These are phyloP conservation scores for Penicillium sp. DNA, from an alignment of 2,329 filamentous ascomycete genomes.

Conservation along the genomic window DNA sequence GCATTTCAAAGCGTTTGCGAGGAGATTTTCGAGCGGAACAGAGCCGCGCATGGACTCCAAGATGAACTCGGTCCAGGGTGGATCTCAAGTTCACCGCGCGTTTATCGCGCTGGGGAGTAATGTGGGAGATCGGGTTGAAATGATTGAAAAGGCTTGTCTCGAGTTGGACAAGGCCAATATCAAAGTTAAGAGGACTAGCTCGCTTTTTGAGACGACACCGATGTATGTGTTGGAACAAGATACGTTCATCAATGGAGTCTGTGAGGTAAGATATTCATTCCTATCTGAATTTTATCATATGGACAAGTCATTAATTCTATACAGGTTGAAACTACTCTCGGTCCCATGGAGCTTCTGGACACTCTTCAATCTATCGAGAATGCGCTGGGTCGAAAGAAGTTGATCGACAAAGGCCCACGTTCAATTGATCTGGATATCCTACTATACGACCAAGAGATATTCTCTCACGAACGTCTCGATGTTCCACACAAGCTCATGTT, in stretches of 20 bases:
- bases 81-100: constrained; percentile 53
- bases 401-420: constrained; percentile 90
- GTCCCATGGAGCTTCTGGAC: constrained; percentile 77
- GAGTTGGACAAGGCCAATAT: constrained; percentile 78
- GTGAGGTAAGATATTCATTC: constrained; percentile 68
- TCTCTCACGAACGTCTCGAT: constrained; percentile 75
- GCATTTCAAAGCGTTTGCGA: constrained; percentile 20
- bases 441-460: constrained; percentile 72
- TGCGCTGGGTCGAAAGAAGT: constrained; percentile 76
- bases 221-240: constrained; percentile 96
- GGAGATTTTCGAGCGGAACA: constrained; percentile 30
- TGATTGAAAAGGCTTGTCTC: constrained; percentile 83
- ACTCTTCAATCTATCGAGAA: constrained; percentile 84
- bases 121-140: constrained; percentile 79
- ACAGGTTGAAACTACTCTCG: constrained; percentile 79
- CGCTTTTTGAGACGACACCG: constrained; percentile 90
- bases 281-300: not conserved
- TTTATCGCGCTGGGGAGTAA: constrained; percentile 94
- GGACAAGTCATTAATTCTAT: constrained; percentile 12
- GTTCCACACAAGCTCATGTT: constrained; percentile 85
- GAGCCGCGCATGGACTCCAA: constrained; percentile 18
- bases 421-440: constrained; percentile 95
- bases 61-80: constrained; percentile 19
- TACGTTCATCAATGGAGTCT: constrained; percentile 88
- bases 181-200: constrained; percentile 78